A percentile compares a stretch with the other conserved stretches of the same genome.
phyloP scores from a whole-genome alignment of 1,284 basidiomycete species.

The Rhodotorula sp. region DNA sequence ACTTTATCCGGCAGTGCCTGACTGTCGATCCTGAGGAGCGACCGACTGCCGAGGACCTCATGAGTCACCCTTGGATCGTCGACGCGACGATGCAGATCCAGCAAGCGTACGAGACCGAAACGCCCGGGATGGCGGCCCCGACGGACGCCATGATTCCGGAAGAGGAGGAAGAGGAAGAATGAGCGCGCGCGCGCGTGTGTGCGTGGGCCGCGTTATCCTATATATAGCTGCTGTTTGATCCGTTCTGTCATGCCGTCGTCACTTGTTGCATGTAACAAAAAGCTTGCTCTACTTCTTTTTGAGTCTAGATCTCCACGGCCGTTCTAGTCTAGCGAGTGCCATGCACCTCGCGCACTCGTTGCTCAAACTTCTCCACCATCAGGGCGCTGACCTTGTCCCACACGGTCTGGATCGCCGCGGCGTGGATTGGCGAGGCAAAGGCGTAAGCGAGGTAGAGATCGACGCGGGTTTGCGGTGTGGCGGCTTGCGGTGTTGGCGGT shows the following conservation, averaged over 20 bases:
- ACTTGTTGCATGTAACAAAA: no score
- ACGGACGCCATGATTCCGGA: neutral
- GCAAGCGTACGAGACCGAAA: conserved; percentile 31
- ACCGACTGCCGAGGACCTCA: conserved; percentile 79
- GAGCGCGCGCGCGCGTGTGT: neutral
- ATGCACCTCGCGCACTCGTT: conserved; percentile 26
- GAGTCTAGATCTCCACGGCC: neutral
- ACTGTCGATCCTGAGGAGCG: conserved; percentile 81
- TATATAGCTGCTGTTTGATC: neutral
- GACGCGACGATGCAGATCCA: conserved; percentile 42
- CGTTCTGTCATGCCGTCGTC: neutral
- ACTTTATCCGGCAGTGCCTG: conserved; percentile 89
- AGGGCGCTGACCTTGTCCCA: conserved; percentile 80
- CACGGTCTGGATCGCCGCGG: conserved; percentile 73
- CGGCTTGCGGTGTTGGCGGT: conserved; percentile 8
- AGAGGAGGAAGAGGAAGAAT: neutral
- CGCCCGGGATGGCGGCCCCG: neutral
- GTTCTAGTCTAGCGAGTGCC: conserved; percentile 2
- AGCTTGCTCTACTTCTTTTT: no score
- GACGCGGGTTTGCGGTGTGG: conserved; percentile 38
- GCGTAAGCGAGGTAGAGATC: conserved; percentile 64
- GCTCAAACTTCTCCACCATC: conserved; percentile 90
- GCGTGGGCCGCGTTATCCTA: neutral
- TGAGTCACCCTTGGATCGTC: conserved; percentile 84
- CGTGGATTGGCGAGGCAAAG: conserved; percentile 83